phyloP scores from a whole-genome alignment of 805 yeast species.

The Cyberlindnera veronae region DNA sequence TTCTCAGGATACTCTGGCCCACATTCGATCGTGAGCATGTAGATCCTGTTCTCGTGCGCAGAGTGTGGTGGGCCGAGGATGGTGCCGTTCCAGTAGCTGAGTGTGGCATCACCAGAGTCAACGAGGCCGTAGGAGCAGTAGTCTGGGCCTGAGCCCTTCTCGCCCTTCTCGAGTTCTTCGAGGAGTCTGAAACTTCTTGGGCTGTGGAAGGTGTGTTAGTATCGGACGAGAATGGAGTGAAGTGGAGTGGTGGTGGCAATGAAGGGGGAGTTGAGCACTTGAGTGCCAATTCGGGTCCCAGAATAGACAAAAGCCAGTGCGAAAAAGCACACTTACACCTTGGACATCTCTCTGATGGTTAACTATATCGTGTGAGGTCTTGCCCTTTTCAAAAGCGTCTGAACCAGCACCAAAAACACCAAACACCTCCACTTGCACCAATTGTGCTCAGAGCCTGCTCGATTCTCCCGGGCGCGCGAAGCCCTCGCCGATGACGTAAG shows the following conservation, averaged over 20 bases:
- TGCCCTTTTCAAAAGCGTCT: too few relatives aligned
- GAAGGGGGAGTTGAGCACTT: too few relatives aligned
- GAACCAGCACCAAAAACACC: too few relatives aligned
- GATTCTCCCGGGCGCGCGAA: too few relatives aligned
- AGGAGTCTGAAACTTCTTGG: conserved; percentile 94
- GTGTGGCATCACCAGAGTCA: conserved; percentile 84
- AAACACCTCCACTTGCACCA: too few relatives aligned
- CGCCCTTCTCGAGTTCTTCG: conserved; percentile 97
- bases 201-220: conserved; percentile 29
- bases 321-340: background rate
- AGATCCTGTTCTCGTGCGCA: conserved; percentile 88
- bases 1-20: conserved; percentile 82
- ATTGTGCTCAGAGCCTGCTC: too few relatives aligned
- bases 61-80: conserved; percentile 95
- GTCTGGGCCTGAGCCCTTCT: conserved; percentile 95
- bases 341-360: background rate
- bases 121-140: conserved; percentile 93
- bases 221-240: background rate
- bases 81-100: conserved; percentile 98
- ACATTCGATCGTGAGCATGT: conserved; percentile 76
- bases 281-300: too few relatives aligned
- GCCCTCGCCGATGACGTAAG: too few relatives aligned
- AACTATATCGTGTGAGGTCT: too few relatives aligned
- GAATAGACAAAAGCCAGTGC: too few relatives aligned
- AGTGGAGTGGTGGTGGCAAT: too few relatives aligned